Conservation (phyloP, 83 land plant genomes). For the Diphasiastrum complanatum region DNA sequence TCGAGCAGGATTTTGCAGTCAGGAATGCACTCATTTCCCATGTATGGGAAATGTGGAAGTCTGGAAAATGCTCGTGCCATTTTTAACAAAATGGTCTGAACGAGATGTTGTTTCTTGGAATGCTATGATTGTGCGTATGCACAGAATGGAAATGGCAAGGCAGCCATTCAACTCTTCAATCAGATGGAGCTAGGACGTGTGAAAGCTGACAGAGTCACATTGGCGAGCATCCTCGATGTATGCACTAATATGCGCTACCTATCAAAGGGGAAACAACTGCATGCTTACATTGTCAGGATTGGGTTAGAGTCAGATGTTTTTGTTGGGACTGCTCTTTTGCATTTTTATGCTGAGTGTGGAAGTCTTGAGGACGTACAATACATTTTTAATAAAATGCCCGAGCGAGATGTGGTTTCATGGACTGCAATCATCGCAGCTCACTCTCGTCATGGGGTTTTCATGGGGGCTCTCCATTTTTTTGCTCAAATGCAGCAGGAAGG, state of each 20-base stretch:
- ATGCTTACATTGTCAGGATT: slow-evolving; percentile 34
- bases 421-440: background rate
- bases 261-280: slow-evolving; percentile 42
- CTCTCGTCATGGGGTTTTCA: background rate
- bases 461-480: background rate
- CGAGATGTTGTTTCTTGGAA: slow-evolving; percentile 1
- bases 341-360: slow-evolving; percentile 42
- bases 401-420: background rate
- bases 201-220: slow-evolving; percentile 40
- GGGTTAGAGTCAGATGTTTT: slow-evolving; percentile 1
- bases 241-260: slow-evolving; percentile 42
- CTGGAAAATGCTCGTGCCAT: background rate
- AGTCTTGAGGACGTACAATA: background rate
- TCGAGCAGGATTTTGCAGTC: too few species aligned
- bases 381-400: background rate
- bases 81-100: background rate
- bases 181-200: slow-evolving; percentile 22
- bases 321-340: slow-evolving; percentile 41
- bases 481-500: slow-evolving; percentile 16
- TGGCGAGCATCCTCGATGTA: slow-evolving; percentile 39
- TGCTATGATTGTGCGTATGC: background rate
- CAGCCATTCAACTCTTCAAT: slow-evolving; percentile 33
- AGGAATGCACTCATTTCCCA: background rate
- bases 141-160: slow-evolving; percentile 6
- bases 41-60: slow-evolving; percentile 10